Conservation (phyloP, 352 stramenopile species). For the Pythium biforme region DNA sequence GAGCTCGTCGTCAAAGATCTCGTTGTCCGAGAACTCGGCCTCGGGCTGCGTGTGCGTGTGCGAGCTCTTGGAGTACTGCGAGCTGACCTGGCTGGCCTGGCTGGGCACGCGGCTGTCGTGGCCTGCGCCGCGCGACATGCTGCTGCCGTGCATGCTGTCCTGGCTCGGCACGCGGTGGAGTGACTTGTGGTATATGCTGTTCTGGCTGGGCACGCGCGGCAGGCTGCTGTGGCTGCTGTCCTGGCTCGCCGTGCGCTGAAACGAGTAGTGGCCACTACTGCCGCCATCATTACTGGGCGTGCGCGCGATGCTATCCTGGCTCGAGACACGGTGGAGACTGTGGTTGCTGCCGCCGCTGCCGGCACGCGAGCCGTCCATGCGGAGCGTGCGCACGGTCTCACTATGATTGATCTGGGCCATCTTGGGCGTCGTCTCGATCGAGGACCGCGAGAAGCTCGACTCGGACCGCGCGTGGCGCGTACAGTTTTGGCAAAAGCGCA, state of each 20-base stretch:
- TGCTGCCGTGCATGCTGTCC: constrained; percentile 7
- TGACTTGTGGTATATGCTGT: constrained; percentile 4
- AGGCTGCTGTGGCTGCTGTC: constrained; percentile 10
- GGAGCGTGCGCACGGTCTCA: constrained; percentile 3
- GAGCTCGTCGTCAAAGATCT: constrained; percentile 24
- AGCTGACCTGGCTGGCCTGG: constrained; percentile 10
- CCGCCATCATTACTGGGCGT: constrained; percentile 11
- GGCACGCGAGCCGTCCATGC: neutral
- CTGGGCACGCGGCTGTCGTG: constrained; percentile 10
- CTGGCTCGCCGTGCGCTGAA: neutral
- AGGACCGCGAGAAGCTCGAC: constrained; percentile 7
- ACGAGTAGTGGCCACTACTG: neutral
- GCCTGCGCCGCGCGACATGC: neutral
- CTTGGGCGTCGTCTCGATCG: neutral
- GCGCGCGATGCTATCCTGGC: constrained; percentile 16
- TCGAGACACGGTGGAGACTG: constrained; percentile 22
- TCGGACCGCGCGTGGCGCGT: constrained; percentile 30
- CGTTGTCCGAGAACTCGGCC: constrained; percentile 30
- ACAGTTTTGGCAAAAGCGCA: constrained; percentile 43
- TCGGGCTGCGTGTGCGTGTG: constrained; percentile 30
- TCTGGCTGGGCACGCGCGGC: constrained; percentile 15
- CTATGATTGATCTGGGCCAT: constrained; percentile 8
- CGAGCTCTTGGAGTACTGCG: constrained; percentile 17
- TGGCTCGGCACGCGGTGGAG: constrained; percentile 9
- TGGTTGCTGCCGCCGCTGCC: constrained; percentile 10